Evolutionary conservation across 2,329 filamentous ascomycete species (phyloP).

Genomic region (Verticillium isaacii): DNA sequence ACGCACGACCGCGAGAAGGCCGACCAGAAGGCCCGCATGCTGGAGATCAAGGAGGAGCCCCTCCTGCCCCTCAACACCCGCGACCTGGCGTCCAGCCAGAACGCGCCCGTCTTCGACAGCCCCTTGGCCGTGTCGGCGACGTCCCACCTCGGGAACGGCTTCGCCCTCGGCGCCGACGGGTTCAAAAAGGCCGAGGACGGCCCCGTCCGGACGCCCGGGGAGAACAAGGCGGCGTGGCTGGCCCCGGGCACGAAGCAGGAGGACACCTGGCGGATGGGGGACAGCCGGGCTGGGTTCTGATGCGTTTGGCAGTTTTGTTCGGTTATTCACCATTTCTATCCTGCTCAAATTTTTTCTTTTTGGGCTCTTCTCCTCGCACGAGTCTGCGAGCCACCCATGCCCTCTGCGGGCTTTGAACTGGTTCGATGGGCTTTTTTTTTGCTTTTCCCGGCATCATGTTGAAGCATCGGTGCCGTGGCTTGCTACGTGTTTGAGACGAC

Average conservation of each 20-base stretch:
- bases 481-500: not conserved
- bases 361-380: not conserved
- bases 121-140: constrained; percentile 17
- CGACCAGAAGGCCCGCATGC: constrained; percentile 72
- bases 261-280: constrained; percentile 65
- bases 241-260: constrained; percentile 79
- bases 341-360: not conserved
- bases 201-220: constrained; percentile 33
- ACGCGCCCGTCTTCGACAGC: constrained; percentile 31
- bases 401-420: too few relatives aligned
- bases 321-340: not conserved
- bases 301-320: not conserved
- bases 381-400: not conserved
- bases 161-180: constrained; percentile 36
- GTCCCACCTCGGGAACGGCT: constrained; percentile 13
- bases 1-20: constrained; percentile 85
- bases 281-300: constrained; percentile 21
- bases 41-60: constrained; percentile 46
- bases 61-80: constrained; percentile 63
- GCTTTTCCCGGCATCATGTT: not conserved
- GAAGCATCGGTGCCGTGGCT: not conserved
- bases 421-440: too few relatives aligned
- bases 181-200: constrained; percentile 54
- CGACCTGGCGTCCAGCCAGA: constrained; percentile 25
- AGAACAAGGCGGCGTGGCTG: constrained; percentile 58